phyloP scores from a whole-genome alignment of 768 basidiomycete genomes.

The Cantharellus anzutake region DNA sequence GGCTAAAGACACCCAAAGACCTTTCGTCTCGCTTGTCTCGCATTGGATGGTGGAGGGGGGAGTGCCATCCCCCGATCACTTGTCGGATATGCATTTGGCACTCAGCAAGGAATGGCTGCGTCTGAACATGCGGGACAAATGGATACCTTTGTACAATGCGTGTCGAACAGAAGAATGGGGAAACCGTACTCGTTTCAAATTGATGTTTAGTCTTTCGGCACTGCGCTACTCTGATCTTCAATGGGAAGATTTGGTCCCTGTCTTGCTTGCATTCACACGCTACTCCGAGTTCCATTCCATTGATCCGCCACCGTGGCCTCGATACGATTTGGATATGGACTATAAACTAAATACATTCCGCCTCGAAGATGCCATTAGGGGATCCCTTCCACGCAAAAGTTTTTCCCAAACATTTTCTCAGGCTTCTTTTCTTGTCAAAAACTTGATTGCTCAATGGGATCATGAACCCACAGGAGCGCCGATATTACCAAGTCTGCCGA shows the following conservation, averaged over 20 bases:
- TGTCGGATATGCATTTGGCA: no score
- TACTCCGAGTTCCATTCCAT: conserved; percentile 33
- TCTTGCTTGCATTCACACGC: conserved; percentile 15
- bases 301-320: conserved; percentile 16
- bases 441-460: no score
- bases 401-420: background rate
- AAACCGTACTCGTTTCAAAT: background rate
- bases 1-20: no score
- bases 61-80: no score
- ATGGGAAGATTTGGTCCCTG: background rate
- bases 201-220: background rate
- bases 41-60: no score
- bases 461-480: no score
- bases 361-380: background rate
- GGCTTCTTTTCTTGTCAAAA: background rate
- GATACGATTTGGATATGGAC: background rate
- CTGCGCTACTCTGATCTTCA: background rate
- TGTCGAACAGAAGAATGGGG: background rate
- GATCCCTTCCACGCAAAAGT: background rate
- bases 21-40: no score
- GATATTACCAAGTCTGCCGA: no score
- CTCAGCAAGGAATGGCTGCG: no score
- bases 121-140: background rate
- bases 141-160: background rate
- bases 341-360: background rate